phyloP scores from a whole-genome alignment of 176 grass and related monocot species.

The Themeda triandra region DNA sequence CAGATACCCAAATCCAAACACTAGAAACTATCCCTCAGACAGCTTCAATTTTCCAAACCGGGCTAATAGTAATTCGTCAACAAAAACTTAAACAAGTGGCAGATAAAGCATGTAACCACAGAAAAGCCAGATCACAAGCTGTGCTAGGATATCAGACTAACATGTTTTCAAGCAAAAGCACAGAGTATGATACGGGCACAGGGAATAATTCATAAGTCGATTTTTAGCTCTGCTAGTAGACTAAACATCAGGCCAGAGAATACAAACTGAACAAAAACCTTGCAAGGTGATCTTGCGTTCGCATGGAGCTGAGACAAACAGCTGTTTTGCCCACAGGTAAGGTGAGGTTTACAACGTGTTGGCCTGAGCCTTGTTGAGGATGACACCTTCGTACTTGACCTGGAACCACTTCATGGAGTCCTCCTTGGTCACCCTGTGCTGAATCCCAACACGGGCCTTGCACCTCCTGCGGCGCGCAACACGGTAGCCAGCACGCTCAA shows the following conservation, averaged over 20 bases:
- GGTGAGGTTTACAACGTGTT: slow-evolving; percentile 28
- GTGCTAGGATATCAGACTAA: not conserved
- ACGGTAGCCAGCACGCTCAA: slow-evolving; percentile 60
- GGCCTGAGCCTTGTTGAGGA: slow-evolving; percentile 67
- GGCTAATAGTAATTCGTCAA: not conserved
- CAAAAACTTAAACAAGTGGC: not conserved
- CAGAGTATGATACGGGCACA: not conserved
- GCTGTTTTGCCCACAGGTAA: not conserved
- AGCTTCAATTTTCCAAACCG: not conserved
- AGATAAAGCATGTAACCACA: not conserved
- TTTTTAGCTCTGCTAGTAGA: not conserved
- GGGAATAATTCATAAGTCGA: not conserved
- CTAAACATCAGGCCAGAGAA: slow-evolving; percentile 5
- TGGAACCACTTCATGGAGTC: slow-evolving; percentile 80
- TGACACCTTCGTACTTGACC: slow-evolving; percentile 74
- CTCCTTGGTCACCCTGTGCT: slow-evolving; percentile 71
- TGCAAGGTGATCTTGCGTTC: slow-evolving; percentile 20
- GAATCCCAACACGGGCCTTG: slow-evolving; percentile 67
- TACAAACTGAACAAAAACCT: slow-evolving; percentile 1
- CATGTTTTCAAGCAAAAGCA: slow-evolving; percentile 1
- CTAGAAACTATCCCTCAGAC: not conserved
- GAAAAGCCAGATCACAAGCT: not conserved
- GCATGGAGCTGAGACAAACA: not conserved
- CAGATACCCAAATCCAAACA: not conserved
- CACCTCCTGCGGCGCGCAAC: slow-evolving; percentile 58